A percentile compares a stretch with the other conserved stretches of the same genome.
phyloP scores from a whole-genome alignment of 1,284 basidiomycete genomes.

The Kwoniella shivajii region DNA sequence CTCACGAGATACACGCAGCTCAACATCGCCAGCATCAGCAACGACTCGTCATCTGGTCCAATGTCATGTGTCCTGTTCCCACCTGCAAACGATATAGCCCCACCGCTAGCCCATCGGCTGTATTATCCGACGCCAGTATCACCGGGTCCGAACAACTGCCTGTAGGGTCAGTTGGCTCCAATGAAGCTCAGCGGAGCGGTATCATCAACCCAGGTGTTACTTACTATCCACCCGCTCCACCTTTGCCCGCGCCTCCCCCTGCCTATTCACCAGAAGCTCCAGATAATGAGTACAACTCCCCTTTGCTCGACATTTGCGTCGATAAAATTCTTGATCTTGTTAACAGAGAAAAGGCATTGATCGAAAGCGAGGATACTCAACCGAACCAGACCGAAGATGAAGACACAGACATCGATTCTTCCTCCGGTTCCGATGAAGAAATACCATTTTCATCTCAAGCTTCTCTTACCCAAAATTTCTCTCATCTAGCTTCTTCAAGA shows the following conservation, averaged over 20 bases:
- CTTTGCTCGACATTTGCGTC: constrained; percentile 63
- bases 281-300: constrained; percentile 34
- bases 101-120: constrained; percentile 9
- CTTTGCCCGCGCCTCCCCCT: constrained; percentile 21
- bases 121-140: background rate
- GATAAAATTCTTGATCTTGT: constrained; percentile 61
- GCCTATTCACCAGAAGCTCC: constrained; percentile 51
- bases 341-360: constrained; percentile 19
- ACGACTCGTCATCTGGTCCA: constrained; percentile 39
- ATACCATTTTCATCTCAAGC: background rate
- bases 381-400: background rate
- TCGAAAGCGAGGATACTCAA: background rate
- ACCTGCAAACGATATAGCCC: constrained; percentile 42
- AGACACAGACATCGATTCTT: constrained; percentile 7
- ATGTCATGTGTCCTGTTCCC: constrained; percentile 45
- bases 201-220: constrained; percentile 30
- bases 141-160: background rate
- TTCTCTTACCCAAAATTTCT: constrained; percentile 8
- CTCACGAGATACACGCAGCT: constrained; percentile 30
- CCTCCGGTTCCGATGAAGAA: constrained; percentile 11
- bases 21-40: constrained; percentile 38
- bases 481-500: background rate
- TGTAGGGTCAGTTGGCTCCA: background rate
- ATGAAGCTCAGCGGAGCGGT: constrained; percentile 14
- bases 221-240: constrained; percentile 36